A percentile compares a stretch with the other conserved stretches of the same genome.
These are phyloP conservation scores for Saccharomycopsis amapae DNA, from an alignment of 805 yeast genomes.

Conservation along the genomic window DNA sequence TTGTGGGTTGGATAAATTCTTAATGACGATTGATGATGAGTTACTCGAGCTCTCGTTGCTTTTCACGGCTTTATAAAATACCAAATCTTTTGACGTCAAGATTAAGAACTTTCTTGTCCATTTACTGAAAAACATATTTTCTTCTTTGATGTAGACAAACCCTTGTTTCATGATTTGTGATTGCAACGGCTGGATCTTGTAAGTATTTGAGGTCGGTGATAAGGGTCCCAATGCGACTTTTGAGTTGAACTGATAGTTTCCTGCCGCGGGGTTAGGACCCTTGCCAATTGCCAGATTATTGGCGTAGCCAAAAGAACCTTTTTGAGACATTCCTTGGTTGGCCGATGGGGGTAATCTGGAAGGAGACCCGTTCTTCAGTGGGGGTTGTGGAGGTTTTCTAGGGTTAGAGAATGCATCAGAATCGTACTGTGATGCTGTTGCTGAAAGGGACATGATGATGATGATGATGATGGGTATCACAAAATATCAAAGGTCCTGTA, in stretches of 20 bases:
- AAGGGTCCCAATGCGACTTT: conserved; percentile 20
- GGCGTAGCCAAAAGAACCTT: too few relatives aligned
- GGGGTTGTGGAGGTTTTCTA: conserved; percentile 21
- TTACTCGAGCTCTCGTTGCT: conserved; percentile 8
- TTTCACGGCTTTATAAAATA: conserved; percentile 19
- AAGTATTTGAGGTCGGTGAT: conserved; percentile 21
- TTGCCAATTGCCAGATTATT: background rate
- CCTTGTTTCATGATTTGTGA: conserved; percentile 21
- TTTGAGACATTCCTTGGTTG: too few relatives aligned
- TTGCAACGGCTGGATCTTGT: conserved; percentile 19
- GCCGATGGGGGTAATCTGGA: background rate
- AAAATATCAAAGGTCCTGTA: too few relatives aligned
- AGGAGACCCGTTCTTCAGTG: conserved; percentile 16
- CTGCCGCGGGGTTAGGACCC: conserved; percentile 1
- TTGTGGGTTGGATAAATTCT: conserved; percentile 20
- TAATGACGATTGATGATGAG: conserved; percentile 15
- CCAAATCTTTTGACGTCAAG: conserved; percentile 18
- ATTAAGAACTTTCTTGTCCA: conserved; percentile 21
- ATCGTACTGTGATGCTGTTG: conserved; percentile 15
- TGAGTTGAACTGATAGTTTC: conserved; percentile 18
- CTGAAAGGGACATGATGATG: conserved; percentile 21
- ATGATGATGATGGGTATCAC: too few relatives aligned
- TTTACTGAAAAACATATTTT: conserved; percentile 21
- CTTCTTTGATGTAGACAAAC: conserved; percentile 20
- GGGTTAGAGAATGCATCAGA: conserved; percentile 20